These are phyloP conservation scores for Xylaria sp. DNA, from an alignment of 2,329 filamentous ascomycete species.

Conservation along the genomic window DNA sequence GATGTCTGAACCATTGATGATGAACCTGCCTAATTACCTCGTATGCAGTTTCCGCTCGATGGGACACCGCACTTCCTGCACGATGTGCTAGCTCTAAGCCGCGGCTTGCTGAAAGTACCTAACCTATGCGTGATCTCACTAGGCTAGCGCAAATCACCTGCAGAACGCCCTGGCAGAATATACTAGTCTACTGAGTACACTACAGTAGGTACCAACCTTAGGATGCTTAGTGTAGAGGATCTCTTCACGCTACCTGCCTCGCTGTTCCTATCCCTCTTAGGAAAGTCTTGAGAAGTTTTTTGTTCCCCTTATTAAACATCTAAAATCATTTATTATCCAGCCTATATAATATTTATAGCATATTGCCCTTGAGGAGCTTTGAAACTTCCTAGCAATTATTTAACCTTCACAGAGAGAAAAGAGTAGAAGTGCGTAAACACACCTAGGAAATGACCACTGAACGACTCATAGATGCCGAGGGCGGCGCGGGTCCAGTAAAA, in stretches of 20 bases:
- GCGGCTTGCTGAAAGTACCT: conserved; percentile 16
- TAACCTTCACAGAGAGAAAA: no score
- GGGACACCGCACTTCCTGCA: conserved; percentile 12
- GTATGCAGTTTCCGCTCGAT: background rate
- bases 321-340: background rate
- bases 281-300: background rate
- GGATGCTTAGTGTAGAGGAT: conserved; percentile 9
- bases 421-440: no score
- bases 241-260: conserved; percentile 1
- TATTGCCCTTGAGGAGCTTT: background rate
- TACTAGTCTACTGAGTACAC: background rate
- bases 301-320: background rate
- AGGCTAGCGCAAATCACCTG: conserved; percentile 19
- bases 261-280: background rate
- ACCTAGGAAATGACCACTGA: no score
- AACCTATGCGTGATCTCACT: conserved; percentile 1
- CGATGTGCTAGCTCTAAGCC: conserved; percentile 18
- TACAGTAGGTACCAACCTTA: background rate
- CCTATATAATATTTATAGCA: background rate
- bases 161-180: conserved; percentile 24
- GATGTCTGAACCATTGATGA: background rate
- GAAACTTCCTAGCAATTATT: no score
- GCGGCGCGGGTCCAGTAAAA: no score
- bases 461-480: no score
- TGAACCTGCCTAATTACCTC: background rate